A percentile compares a stretch with the other conserved stretches of the same genome.
Evolutionary conservation across 495 filamentous ascomycete genomes (phyloP).

Genomic region (Penicillium coffeae): DNA sequence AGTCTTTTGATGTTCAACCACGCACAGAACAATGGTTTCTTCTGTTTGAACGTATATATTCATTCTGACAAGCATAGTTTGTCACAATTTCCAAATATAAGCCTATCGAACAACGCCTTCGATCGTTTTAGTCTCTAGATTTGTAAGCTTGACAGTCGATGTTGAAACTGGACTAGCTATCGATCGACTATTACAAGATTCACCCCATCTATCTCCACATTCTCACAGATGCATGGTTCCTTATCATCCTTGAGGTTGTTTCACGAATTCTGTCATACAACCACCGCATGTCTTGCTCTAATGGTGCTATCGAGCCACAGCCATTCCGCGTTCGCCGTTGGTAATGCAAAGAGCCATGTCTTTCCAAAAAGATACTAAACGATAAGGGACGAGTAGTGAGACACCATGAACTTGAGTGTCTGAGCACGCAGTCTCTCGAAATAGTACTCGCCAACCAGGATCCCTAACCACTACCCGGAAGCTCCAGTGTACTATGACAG

Average conservation of each 20-base stretch:
- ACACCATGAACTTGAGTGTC: constrained; percentile 10
- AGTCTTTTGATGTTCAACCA: too few relatives aligned
- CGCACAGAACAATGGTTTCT: too few relatives aligned
- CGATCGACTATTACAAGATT: constrained; percentile 9
- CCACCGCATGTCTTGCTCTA: constrained; percentile 16
- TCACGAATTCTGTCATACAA: constrained; percentile 18
- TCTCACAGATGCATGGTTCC: background rate
- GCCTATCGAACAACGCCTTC: too few relatives aligned
- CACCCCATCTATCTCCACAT: background rate
- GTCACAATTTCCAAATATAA: too few relatives aligned
- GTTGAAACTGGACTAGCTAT: constrained; percentile 20
- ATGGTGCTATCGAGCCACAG: constrained; percentile 16
- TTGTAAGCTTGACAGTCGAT: constrained; percentile 3
- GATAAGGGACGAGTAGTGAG: constrained; percentile 10
- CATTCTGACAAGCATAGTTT: too few relatives aligned
- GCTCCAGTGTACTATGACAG: constrained; percentile 6
- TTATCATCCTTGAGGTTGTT: constrained; percentile 12
- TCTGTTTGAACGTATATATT: too few relatives aligned
- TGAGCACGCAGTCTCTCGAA: constrained; percentile 14
- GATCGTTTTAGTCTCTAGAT: background rate
- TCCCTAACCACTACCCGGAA: constrained; percentile 6
- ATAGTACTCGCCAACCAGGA: constrained; percentile 16
- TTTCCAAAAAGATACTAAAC: constrained; percentile 12
- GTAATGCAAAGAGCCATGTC: constrained; percentile 15
- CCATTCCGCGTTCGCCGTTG: constrained; percentile 11